Evolutionary conservation across 2,329 filamentous ascomycete genomes (phyloP), one percentile per base, ranked within the genome.

Genomic region (Esteya vermicola): DNA sequence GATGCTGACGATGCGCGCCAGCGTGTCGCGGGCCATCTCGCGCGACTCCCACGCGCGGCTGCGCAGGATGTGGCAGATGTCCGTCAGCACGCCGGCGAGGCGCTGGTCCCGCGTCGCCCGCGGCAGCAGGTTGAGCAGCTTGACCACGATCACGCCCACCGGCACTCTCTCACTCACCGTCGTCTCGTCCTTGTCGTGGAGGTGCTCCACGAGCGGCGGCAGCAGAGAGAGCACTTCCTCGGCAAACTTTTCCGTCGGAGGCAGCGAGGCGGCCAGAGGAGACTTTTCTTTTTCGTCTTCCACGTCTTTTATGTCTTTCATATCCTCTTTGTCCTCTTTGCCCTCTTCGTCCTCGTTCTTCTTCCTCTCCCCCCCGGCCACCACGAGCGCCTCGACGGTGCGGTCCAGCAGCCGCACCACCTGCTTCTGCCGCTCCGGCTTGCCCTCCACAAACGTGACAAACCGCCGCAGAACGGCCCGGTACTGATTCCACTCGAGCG

Each of bases 131-230:
- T 81, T 82, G 39, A 98, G 65, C 14, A 96, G 69, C 58, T 94
- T 94, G 45, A 93, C 81, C 33, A 89, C 75, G 22, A 91, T 85
- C 27, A 95, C 75, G 21, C 86, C 88, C 6, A 94, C 81, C 1
- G 89, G 88, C 26, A 95, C 81, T 56, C 91, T 84, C 39, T 91
- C 75, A 61, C 88, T 94, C 57, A 98, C 89, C 37, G 86, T 88
- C 1, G 85, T 79, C 56, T 98, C 91, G 47, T 96, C 85, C 57
- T 95, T 96, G 51, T 93, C 79, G 51, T 95, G 88, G 22, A 96
- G 72, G 54, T 94, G 91, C 34, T 77, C 74, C n/a, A 80, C 70
- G 25, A 98, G 62, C 16, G 89, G 85, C 28, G 94, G 62, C 50
- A 94, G 82, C 45, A 78, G 78, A 18, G 75, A 72, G 31, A 74